A percentile compares a stretch with the other conserved stretches of the same genome.
Conservation (phyloP, 2,329 filamentous ascomycete genomes). For the Thielaviopsis punctulata region DNA sequence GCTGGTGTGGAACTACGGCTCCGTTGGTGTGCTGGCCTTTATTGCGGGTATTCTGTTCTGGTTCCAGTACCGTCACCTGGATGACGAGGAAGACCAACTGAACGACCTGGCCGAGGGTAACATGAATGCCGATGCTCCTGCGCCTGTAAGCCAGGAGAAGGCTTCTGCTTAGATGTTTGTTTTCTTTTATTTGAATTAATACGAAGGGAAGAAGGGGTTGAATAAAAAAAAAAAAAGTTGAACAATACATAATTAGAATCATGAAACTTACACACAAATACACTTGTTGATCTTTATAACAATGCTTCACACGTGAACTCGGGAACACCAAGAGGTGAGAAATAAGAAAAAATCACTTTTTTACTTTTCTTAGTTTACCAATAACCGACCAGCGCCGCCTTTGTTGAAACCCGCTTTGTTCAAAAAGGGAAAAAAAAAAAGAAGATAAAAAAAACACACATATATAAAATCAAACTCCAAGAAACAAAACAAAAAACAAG, state of each 20-base stretch:
- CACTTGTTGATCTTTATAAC: background rate
- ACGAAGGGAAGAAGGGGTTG: background rate
- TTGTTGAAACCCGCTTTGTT: constrained; percentile 2
- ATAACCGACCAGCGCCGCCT: constrained; percentile 6
- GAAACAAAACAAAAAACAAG: background rate
- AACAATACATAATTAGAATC: background rate
- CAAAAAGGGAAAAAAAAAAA: constrained; percentile 1
- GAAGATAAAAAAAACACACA: background rate
- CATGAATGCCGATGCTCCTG: constrained; percentile 11
- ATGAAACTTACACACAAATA: background rate
- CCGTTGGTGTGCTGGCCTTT: constrained; percentile 47
- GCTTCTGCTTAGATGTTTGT: background rate
- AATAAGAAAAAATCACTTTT: constrained; percentile 10
- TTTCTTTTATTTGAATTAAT: background rate
- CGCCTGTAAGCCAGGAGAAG: background rate
- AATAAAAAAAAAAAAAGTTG: background rate
- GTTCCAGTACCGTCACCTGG: constrained; percentile 44
- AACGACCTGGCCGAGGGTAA: constrained; percentile 35
- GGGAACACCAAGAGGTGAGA: background rate
- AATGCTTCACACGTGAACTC: too few relatives aligned
- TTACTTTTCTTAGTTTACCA: constrained; percentile 9
- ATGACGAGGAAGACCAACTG: constrained; percentile 47
- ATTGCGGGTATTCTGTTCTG: constrained; percentile 51
- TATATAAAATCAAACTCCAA: too few relatives aligned
- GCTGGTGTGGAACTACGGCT: constrained; percentile 56